Evolutionary conservation across 78 protist genomes (phyloP).

Genomic region (Dictyostelium brefeldianum): DNA sequence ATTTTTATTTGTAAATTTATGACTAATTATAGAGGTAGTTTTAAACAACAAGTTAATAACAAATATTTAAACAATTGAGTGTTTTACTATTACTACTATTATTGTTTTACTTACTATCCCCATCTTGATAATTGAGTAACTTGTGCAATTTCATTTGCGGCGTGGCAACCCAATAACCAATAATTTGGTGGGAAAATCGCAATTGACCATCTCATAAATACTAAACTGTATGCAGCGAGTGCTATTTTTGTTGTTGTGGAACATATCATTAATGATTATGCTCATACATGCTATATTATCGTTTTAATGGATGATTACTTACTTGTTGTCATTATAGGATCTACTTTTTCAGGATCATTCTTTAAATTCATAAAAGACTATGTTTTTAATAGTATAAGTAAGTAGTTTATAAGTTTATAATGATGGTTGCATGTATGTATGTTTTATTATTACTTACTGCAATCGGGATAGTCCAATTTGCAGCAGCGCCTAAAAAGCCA

Average conservation of each 20-base stretch:
- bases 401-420: background rate
- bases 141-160: slow-evolving; percentile 56
- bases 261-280: background rate
- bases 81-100: no score
- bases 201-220: slow-evolving; percentile 77
- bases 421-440: no score
- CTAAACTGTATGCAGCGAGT: slow-evolving; percentile 55
- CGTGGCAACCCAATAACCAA: slow-evolving; percentile 76
- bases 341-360: slow-evolving; percentile 54
- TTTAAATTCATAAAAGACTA: slow-evolving; percentile 69
- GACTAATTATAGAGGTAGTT: no score
- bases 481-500: slow-evolving; percentile 78
- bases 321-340: slow-evolving; percentile 76
- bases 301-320: background rate
- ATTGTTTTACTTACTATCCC: slow-evolving; percentile 52
- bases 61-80: background rate
- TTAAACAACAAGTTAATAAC: no score
- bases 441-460: slow-evolving; percentile 44
- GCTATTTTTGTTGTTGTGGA: background rate
- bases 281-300: background rate
- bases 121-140: slow-evolving; percentile 40
- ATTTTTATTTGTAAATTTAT: no score
- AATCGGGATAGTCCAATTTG: slow-evolving; percentile 79
- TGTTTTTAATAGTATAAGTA: background rate
- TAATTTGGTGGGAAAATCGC: slow-evolving; percentile 69